Conservation (phyloP, 768 basidiomycete species). For the Podaxis rugospora region DNA sequence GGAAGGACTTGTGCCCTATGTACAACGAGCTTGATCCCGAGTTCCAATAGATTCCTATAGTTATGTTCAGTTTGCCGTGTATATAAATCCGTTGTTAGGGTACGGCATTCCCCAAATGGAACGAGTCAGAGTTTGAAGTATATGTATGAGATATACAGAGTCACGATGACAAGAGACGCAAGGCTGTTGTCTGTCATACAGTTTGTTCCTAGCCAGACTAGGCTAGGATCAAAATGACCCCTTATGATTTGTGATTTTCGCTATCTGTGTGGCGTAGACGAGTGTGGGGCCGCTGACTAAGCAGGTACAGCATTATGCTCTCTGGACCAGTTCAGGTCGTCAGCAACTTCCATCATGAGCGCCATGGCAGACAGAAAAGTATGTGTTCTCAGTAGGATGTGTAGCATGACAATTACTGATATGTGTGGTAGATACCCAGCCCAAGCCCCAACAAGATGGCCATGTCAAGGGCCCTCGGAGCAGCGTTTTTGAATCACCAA, state of each 20-base stretch:
- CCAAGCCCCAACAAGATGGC: constrained; percentile 55
- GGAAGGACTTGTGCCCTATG: constrained; percentile 14
- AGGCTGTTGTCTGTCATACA: neutral
- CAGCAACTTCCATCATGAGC: constrained; percentile 10
- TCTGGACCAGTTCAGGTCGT: neutral
- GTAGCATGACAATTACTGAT: neutral
- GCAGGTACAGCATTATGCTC: constrained; percentile 11
- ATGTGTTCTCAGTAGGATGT: neutral
- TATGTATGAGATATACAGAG: neutral
- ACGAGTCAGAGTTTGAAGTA: too few species aligned
- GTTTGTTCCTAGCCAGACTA: neutral
- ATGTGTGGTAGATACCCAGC: constrained; percentile 19
- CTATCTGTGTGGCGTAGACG: neutral
- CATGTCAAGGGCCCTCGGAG: constrained; percentile 84
- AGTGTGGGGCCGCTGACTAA: constrained; percentile 11
- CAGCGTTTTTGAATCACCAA: constrained; percentile 83
- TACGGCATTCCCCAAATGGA: too few species aligned
- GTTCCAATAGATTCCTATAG: constrained; percentile 11
- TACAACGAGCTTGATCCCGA: constrained; percentile 16
- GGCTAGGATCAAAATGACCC: neutral
- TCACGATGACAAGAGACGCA: neutral
- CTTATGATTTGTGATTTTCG: neutral
- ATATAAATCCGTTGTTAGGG: too few species aligned
- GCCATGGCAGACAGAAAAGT: constrained; percentile 31
- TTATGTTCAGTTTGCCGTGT: too few species aligned